phyloP scores from a whole-genome alignment of 805 yeast genomes.

The Tetrapisispora namnaoensis region DNA sequence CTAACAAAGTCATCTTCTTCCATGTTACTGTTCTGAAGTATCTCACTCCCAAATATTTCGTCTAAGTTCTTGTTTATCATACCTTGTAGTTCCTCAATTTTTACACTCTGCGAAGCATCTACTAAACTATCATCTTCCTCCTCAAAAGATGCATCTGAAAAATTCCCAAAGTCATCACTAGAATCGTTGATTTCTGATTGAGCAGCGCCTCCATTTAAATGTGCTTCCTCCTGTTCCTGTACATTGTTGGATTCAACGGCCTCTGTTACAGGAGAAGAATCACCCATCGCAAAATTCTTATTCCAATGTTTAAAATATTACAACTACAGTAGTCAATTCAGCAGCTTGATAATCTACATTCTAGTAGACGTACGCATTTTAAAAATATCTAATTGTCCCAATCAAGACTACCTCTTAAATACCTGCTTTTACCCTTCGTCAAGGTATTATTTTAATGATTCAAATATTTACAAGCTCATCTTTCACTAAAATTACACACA shows the following conservation, averaged over 20 bases:
- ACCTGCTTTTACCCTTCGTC: neutral
- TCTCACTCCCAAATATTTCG: conserved; percentile 1
- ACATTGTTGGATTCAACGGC: neutral
- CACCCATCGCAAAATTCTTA: neutral
- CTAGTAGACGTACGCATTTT: too few relatives aligned
- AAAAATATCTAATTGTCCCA: too few relatives aligned
- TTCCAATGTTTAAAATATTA: neutral
- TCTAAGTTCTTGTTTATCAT: conserved; percentile 2
- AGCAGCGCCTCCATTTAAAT: neutral
- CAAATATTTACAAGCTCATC: neutral
- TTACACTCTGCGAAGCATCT: conserved; percentile 1
- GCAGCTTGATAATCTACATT: too few relatives aligned
- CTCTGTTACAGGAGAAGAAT: neutral
- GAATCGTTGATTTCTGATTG: conserved; percentile 5
- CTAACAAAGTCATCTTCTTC: neutral
- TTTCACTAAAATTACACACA: conserved; percentile 1
- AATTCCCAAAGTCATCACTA: conserved; percentile 29
- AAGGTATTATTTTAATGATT: neutral
- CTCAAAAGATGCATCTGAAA: conserved; percentile 27
- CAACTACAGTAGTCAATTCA: neutral
- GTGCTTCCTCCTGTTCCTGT: neutral
- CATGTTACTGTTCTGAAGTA: neutral
- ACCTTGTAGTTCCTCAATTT: neutral
- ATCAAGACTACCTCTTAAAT: too few relatives aligned
- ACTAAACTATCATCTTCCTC: conserved; percentile 1